Base-by-base conservation (phyloP, 495 filamentous ascomycete genomes). In the Talaromyces thailandensis region DNA sequence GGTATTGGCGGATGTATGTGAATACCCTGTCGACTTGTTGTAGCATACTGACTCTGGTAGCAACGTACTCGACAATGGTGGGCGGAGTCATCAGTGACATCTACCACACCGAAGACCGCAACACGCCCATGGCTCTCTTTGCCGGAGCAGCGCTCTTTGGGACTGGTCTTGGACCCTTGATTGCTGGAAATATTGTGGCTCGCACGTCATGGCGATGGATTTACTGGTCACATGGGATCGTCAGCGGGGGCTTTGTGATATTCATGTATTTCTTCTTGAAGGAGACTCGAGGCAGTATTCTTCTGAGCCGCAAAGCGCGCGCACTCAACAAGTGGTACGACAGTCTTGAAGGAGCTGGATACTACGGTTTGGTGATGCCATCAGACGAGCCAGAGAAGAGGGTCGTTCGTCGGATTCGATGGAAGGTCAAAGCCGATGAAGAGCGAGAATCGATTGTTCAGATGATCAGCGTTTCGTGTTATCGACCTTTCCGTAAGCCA, bases 81-180 rank as follows among this genome's bases (percentile, higher is more conserved):
- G 93, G 93, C 35, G 93, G 93, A 0, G 89, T 97, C 6, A 88
- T 98, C 31, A 87, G 87, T 58, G 93, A 98, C 66, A 87, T 96
- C 63, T 97, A 92, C 71, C 86, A 87, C 37, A 82, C 88, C 8
- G 72, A 89, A 63, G 88, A 88, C 40, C 79, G 93, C 32, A 96
- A 96, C 65, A 90, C 88, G 2, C 90, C 93, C 4, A 98, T 98
- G 93, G 88, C 91, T 2, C 67, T 95, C 2, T 96, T 95, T 70
- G 85, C 87, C 1, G 89, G 86, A 1, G 77, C 79, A 23, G 92
- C 90, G 0, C 72, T 97, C 8, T 80, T 88, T 16, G 94, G 93
- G 1, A 96, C 91, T 0, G 93, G 92, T 2, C 73, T 89, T 0
- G 93, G 92, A 0, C 92, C 93, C 0, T 68, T 97, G 4, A 73